These are phyloP conservation scores for Elaeis guineensis DNA, from an alignment of 176 grass and related monocot genomes.

Conservation along the genomic window DNA sequence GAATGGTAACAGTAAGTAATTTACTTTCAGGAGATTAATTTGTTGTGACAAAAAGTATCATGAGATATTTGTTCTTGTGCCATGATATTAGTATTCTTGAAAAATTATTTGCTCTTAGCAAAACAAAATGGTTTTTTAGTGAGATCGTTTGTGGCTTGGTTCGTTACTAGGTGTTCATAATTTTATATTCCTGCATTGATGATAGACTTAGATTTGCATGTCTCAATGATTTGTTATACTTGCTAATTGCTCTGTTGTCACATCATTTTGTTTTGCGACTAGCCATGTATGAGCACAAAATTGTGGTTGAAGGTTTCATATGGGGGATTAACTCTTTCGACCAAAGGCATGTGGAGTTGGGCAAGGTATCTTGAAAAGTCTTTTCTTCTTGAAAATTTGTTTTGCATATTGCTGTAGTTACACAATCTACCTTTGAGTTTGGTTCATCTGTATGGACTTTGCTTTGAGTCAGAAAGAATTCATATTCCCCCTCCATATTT, in stretches of 20 bases:
- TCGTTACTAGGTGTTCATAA: constrained; percentile 1
- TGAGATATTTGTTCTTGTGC: no score
- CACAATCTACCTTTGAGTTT: constrained; percentile 1
- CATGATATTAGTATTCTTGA: no score
- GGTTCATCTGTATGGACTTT: neutral
- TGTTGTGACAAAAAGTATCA: no score
- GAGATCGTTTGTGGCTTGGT: neutral
- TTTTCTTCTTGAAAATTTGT: no score
- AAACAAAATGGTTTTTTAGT: no score
- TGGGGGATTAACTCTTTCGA: constrained; percentile 99
- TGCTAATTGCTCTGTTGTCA: neutral
- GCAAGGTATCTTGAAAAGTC: constrained; percentile 48
- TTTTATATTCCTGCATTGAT: neutral
- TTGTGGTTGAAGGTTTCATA: constrained; percentile 90
- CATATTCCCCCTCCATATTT: no score
- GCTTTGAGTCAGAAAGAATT: no score
- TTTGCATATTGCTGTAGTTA: no score
- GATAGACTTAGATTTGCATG: neutral
- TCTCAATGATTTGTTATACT: neutral
- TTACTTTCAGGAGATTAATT: no score
- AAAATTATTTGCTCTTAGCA: no score
- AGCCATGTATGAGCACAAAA: constrained; percentile 79
- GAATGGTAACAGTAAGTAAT: no score
- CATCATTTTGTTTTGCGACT: constrained; percentile 48
- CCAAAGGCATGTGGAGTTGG: constrained; percentile 94